phyloP scores from a whole-genome alignment of 1,139 yeast genomes.

The Meyerozyma athensensis region DNA sequence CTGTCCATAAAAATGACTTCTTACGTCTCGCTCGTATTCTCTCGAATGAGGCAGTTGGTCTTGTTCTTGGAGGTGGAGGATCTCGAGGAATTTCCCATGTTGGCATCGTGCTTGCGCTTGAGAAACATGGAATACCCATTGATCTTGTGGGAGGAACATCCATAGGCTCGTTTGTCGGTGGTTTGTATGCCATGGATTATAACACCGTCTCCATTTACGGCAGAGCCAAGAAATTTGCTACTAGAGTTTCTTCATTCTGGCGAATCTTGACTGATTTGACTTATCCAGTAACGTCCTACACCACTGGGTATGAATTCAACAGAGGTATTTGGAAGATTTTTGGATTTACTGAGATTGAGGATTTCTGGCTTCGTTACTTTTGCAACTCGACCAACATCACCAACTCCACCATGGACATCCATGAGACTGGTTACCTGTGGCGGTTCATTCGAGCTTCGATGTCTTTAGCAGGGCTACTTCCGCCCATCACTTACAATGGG shows the following conservation, averaged over 20 bases:
- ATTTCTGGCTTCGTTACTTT: constrained; percentile 86
- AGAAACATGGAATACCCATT: constrained; percentile 88
- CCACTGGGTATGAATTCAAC: constrained; percentile 95
- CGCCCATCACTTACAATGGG: constrained; percentile 86
- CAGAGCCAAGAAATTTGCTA: constrained; percentile 80
- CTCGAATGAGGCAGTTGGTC: constrained; percentile 90
- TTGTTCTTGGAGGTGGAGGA: constrained; percentile 97
- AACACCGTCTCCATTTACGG: constrained; percentile 90
- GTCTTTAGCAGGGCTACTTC: constrained; percentile 92
- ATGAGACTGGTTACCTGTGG: constrained; percentile 92
- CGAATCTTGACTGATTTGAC: constrained; percentile 79
- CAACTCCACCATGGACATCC: constrained; percentile 92
- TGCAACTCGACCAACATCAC: constrained; percentile 96
- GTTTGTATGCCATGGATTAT: constrained; percentile 86
- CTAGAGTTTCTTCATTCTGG: constrained; percentile 83
- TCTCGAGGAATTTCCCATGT: constrained; percentile 92
- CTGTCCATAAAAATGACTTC: constrained; percentile 80
- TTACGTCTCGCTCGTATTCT: constrained; percentile 81
- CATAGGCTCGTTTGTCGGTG: constrained; percentile 94
- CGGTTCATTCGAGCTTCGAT: constrained; percentile 91
- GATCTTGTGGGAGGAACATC: constrained; percentile 96
- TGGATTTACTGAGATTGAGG: constrained; percentile 90
- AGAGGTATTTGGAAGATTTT: constrained; percentile 95
- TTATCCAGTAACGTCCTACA: constrained; percentile 88
- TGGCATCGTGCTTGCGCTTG: constrained; percentile 90